Conservation (phyloP, 2,329 filamentous ascomycete species). For the Fusarium foetens region DNA sequence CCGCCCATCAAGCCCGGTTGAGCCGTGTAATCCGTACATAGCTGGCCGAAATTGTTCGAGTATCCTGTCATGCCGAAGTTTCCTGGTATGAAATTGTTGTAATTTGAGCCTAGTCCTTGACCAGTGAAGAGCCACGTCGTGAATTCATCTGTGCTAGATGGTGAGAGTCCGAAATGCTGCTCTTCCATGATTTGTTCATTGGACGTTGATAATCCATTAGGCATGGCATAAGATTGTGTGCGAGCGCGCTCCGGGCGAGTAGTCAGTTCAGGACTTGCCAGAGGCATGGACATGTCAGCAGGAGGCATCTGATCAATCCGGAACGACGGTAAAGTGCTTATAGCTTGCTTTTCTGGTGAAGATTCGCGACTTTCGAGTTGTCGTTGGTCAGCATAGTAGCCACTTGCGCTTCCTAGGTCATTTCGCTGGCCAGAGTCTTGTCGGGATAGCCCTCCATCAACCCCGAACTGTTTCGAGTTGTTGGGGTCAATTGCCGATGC, state of each 20-base stretch:
- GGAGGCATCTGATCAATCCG: constrained; percentile 36
- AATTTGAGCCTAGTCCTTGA: constrained; percentile 38
- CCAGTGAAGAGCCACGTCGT: constrained; percentile 45
- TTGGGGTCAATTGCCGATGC: constrained; percentile 5
- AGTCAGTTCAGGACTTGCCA: constrained; percentile 36
- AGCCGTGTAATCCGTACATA: constrained; percentile 41
- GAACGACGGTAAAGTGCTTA: constrained; percentile 33
- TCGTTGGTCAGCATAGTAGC: constrained; percentile 35
- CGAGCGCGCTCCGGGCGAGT: constrained; percentile 33
- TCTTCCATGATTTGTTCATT: constrained; percentile 41
- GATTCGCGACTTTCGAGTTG: constrained; percentile 39
- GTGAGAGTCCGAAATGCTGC: constrained; percentile 42
- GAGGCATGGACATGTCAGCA: constrained; percentile 36
- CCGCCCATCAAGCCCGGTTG: constrained; percentile 40
- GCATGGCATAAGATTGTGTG: constrained; percentile 37
- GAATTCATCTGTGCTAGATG: constrained; percentile 44
- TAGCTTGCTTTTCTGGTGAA: constrained; percentile 35
- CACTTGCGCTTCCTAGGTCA: constrained; percentile 18
- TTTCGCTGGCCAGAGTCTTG: constrained; percentile 26
- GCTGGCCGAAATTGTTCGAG: constrained; percentile 44
- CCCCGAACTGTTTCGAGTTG: constrained; percentile 6
- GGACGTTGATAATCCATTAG: constrained; percentile 33
- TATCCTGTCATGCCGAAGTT: constrained; percentile 40
- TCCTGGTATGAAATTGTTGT: constrained; percentile 38
- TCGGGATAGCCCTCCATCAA: constrained; percentile 12